phyloP scores from a whole-genome alignment of 306 rosid genomes.

The Dalbergia cultrata region DNA sequence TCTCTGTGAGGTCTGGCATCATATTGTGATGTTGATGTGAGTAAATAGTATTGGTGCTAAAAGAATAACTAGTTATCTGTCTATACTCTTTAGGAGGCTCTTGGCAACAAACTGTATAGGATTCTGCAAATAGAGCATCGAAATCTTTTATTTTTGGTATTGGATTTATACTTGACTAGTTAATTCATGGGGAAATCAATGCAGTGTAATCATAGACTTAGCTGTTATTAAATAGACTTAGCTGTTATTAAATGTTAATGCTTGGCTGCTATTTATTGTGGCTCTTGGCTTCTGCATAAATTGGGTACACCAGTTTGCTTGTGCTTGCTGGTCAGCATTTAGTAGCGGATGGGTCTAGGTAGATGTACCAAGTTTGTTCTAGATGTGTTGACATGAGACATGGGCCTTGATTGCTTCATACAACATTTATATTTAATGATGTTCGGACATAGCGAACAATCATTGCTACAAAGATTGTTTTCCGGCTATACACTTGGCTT shows the following conservation, averaged over 20 bases:
- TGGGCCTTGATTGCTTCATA: no score
- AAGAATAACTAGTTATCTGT: no score
- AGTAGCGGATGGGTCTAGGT: background rate
- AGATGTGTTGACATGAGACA: no score
- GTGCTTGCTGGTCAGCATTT: background rate
- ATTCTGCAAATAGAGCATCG: background rate
- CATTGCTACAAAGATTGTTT: no score
- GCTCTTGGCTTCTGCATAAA: background rate
- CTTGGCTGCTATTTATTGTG: background rate
- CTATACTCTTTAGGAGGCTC: background rate
- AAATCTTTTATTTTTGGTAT: background rate
- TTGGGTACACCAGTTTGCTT: background rate
- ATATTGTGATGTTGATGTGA: background rate
- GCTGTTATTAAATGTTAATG: background rate
- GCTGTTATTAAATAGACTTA: background rate
- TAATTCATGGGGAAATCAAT: background rate
- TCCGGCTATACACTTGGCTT: no score
- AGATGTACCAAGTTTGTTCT: no score
- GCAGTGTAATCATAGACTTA: background rate
- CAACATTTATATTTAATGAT: no score
- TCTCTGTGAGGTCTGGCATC: background rate
- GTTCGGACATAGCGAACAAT: no score
- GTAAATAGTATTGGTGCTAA: no score
- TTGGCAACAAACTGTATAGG: background rate
- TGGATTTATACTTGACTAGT: background rate